Evolutionary conservation across 768 basidiomycete species (phyloP), one percentile per base, ranked within the genome.

Genomic region (Termitomyces sp.): DNA sequence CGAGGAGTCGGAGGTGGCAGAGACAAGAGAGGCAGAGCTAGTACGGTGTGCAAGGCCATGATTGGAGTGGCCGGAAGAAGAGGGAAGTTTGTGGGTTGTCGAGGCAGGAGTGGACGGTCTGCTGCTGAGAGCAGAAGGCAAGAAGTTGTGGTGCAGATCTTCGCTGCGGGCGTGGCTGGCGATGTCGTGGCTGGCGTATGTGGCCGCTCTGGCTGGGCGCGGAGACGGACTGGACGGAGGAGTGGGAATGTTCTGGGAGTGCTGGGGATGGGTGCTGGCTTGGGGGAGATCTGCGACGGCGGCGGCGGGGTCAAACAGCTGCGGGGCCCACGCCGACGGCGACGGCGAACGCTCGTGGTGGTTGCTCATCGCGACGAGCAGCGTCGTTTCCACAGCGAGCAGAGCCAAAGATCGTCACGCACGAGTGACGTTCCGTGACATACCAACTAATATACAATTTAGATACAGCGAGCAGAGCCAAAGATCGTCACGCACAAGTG

Each of bases 121-220:
- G 74, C 81, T 86, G 54, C 69, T 68, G 46, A 63, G 69, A 60
- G 67, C 71, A 40, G 80, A 77, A 65, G 79, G 73, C 63, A 81
- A 76, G 70, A 83, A 84, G 17, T 60, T 66, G 71, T 91, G 89
- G 72, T 84, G 88, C 56, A 90, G 76, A 76, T 91, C 90, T 68
- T 88, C 83, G 74, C 89, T 92, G 57, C 82, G 86, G 61, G 87
- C 76, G 68, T 69, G 80, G 76, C 69, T 77, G 79, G 68, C 81
- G 80, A 74, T 83, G 73, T 87, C 84, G 57, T 85, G 69, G 40
- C 81, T 75, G 62, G 81, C 79, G 59, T 85, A 69, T 12, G 89
- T 91, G 59, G 88, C 86, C 5, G 89, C 83, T 76, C 88, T 83
- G 43, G 80, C 83, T 56, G 87, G 87, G 34, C 31, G 77, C 54